Base-by-base conservation (phyloP, 176 grass and related monocot species). In the Cenchrus purpureus region DNA sequence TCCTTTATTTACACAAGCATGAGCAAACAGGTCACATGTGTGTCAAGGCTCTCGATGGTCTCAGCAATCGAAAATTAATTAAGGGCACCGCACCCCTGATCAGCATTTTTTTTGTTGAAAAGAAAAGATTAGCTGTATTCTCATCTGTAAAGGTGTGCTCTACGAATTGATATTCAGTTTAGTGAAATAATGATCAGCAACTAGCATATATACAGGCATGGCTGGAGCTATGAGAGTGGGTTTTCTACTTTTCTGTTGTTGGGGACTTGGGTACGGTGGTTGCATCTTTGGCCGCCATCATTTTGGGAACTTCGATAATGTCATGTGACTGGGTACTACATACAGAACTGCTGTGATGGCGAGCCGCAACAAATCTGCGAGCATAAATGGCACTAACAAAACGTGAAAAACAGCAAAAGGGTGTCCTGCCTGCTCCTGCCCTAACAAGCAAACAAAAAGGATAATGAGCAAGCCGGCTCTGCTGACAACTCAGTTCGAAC, bases 401-500 rank as follows among this genome's bases (percentile, higher is more conserved):
- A 25, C 63, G 68, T 11, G 54, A 22, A 22, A 17, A 80, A 43
- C 3, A 10, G 4, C 63, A 68, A 22, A 40, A 1, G 3, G 6
- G 1, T 8, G 15, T 46, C 13, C 50, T n/a, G 19, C 37, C 37
- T 40, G 37, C 37, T 40, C 37, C 37, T 40, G 37, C 37, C 3
- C 37, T 40, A 40, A 40, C 8, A 66, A 43, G 7, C 17, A 68
- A 52, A n/a, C 44, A 75, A 37, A 85, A 68, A 20, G 15, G 48
- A 34, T 1, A 75, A 82, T 60, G 37, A 55, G 60, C 63, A 85
- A 85, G 4, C 65, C 52, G 79, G 77, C 42, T 64, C 12, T 67
- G 68, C 2, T 62, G 63, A 90, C 17, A 78, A 59, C 19, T 32
- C 52, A 59, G 84, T 79, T 57, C 68, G 19, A 90, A 86, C 88